phyloP scores from a whole-genome alignment of 1,284 basidiomycete species.

The Malassezia yamatoensis region DNA sequence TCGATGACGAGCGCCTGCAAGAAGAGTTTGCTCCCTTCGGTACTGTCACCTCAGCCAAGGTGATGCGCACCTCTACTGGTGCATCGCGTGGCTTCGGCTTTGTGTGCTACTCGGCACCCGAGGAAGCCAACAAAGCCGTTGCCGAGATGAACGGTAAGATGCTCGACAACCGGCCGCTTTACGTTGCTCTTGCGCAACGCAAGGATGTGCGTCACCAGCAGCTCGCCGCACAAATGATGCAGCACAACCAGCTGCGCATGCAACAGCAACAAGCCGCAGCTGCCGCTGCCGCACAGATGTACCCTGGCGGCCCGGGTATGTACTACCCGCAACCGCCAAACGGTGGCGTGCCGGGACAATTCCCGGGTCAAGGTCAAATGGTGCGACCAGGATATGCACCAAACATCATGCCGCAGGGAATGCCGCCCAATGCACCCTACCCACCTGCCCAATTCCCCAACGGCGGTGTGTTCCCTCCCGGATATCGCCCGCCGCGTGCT shows the following conservation, averaged over 20 bases:
- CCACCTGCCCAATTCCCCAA: conserved; percentile 41
- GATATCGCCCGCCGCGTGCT: conserved; percentile 40
- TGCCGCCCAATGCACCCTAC: conserved; percentile 38
- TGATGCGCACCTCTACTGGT: conserved; percentile 78
- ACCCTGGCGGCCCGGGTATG: conserved; percentile 43
- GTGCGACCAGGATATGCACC: conserved; percentile 46
- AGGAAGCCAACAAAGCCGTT: conserved; percentile 98
- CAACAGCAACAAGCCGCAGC: conserved; percentile 41
- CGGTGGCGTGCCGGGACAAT: conserved; percentile 25
- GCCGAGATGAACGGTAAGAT: conserved; percentile 99
- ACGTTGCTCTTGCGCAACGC: conserved; percentile 96
- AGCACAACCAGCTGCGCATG: conserved; percentile 48
- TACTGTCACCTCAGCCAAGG: conserved; percentile 93
- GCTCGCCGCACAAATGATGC: conserved; percentile 72
- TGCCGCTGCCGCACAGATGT: conserved; percentile 41
- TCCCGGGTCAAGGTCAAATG: conserved; percentile 44
- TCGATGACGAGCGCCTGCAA: conserved; percentile 47
- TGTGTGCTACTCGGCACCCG: conserved; percentile 95
- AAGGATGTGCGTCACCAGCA: conserved; percentile 97
- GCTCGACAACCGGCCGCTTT: conserved; percentile 95
- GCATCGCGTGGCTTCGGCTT: conserved; percentile 94
- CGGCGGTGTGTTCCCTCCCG: conserved; percentile 41
- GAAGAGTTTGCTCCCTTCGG: conserved; percentile 88
- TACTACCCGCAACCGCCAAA: conserved; percentile 43
- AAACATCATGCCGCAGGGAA: conserved; percentile 47